phyloP scores from a whole-genome alignment of 768 basidiomycete species.

The Daedalea quercina region DNA sequence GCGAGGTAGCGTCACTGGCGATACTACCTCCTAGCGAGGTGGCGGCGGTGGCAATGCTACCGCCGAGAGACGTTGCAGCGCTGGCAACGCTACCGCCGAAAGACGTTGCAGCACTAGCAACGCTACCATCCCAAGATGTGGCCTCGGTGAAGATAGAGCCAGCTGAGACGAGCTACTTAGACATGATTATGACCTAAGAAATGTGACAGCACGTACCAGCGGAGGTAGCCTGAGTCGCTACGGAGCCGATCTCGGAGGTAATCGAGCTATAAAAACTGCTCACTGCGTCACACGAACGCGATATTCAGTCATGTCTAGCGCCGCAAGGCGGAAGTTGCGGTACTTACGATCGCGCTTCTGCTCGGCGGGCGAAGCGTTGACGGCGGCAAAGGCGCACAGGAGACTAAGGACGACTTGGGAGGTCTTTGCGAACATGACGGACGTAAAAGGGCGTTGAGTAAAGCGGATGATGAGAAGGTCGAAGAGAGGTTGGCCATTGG shows the following conservation, averaged over 20 bases:
- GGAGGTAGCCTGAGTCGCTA: conserved; percentile 21
- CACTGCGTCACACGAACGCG: conserved; percentile 17
- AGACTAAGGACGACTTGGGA: conserved; percentile 9
- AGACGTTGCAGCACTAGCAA: conserved; percentile 22
- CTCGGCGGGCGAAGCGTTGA: conserved; percentile 26
- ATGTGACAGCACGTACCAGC: conserved; percentile 11
- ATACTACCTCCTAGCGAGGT: conserved; percentile 23
- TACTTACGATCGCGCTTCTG: conserved; percentile 40
- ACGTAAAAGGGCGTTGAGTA: conserved; percentile 10
- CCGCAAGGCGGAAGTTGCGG: not conserved
- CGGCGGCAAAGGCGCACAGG: conserved; percentile 26
- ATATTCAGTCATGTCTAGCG: not conserved
- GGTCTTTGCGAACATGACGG: conserved; percentile 7
- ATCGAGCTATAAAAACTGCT: conserved; percentile 32
- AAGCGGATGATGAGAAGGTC: conserved; percentile 1
- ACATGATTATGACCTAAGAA: not conserved
- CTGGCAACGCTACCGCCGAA: conserved; percentile 23
- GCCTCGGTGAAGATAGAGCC: conserved; percentile 32
- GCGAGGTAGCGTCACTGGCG: conserved; percentile 6
- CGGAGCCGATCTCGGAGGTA: conserved; percentile 28
- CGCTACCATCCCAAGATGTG: conserved; percentile 20
- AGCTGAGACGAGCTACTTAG: conserved; percentile 16
- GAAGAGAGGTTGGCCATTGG: not conserved
- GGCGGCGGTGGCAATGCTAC: conserved; percentile 19
- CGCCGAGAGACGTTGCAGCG: conserved; percentile 24